Base-by-base conservation (phyloP, 768 basidiomycete species). In the Porphyrellus cyaneotinctus region DNA sequence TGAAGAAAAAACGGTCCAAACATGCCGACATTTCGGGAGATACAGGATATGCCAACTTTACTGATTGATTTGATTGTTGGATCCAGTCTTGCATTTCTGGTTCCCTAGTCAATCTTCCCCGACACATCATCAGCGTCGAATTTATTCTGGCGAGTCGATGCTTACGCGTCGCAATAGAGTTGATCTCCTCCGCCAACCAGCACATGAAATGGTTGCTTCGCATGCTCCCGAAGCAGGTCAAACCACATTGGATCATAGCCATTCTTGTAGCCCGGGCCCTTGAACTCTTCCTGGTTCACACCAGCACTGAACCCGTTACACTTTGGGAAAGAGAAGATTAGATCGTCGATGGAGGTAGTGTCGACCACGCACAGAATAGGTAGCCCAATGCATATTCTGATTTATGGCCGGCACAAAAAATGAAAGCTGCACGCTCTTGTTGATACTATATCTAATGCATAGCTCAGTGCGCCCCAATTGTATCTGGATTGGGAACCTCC, bases 121-220 rank as follows among this genome's bases (percentile, higher is more conserved):
- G 11, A n/a, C n/a, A n/a, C 36, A 45, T n/a, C 10, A 38, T 62
- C 57, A 48, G 35, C 20, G 38, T 28, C 26, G 23, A 3, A 7
- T 46, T 28, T 13, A 33, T 41, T 20, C 14, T 5, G n/a, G 37
- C 23, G 18, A 51, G 36, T 15, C 20, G 28, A 17, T 23, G 63
- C 83, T 39, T 60, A 86, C 87, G 77, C 73, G 58, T 93, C 91
- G 56, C 90, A 91, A 62, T 93, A 97, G 17, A 97, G 75, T 66
- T 95, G 94, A 67, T 95, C 93, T 12, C 94, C 93, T 18, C 95
- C 95, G 17, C 95, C 95, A 7, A 97, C 85, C 32, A 98, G 76
- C n/a, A 77, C 82, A 63, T 99, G 95, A 65, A 93, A 93, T 0
- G 95, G 94, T 52, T 75, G 73, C 62, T 83, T 79, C 2, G 79